Percentiles rank a stretch among this genome's conserved stretches.
These are phyloP conservation scores for Trypanosoma melophagium DNA, from an alignment of 208 protist genomes.

Conservation along the genomic window DNA sequence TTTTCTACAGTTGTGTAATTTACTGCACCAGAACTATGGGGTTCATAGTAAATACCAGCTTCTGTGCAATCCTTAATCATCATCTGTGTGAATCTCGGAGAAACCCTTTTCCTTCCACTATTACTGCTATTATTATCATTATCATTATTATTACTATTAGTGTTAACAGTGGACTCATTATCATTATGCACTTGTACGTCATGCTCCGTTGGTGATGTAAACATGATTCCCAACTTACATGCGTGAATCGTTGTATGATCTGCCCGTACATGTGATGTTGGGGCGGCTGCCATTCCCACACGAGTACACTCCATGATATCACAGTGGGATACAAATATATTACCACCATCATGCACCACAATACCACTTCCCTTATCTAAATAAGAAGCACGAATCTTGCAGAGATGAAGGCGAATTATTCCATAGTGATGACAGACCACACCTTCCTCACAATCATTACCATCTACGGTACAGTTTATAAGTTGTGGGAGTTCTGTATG, in stretches of 20 bases:
- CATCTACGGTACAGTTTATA: slow-evolving; percentile 27
- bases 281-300: slow-evolving; percentile 15
- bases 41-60: slow-evolving; percentile 21
- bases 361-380: slow-evolving; percentile 25
- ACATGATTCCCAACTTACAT: slow-evolving; percentile 29
- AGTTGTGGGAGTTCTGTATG: slow-evolving; percentile 8
- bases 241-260: slow-evolving; percentile 26
- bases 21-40: slow-evolving; percentile 12
- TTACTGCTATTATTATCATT: neutral
- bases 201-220: slow-evolving; percentile 13
- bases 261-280: slow-evolving; percentile 7
- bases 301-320: slow-evolving; percentile 25
- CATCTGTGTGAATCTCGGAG: slow-evolving; percentile 9
- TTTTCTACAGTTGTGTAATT: slow-evolving; percentile 11
- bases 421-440: neutral
- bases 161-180: neutral
- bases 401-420: slow-evolving; percentile 10
- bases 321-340: slow-evolving; percentile 11
- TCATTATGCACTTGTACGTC: neutral
- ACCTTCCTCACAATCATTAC: slow-evolving; percentile 16
- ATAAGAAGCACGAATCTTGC: slow-evolving; percentile 18
- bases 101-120: neutral
- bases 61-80: slow-evolving; percentile 21
- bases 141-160: neutral
- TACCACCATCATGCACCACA: slow-evolving; percentile 7